Percentiles rank a stretch among this genome's conserved stretches.
Evolutionary conservation across 2,329 filamentous ascomycete genomes (phyloP).

Genomic region (Cladosporium sp.): DNA sequence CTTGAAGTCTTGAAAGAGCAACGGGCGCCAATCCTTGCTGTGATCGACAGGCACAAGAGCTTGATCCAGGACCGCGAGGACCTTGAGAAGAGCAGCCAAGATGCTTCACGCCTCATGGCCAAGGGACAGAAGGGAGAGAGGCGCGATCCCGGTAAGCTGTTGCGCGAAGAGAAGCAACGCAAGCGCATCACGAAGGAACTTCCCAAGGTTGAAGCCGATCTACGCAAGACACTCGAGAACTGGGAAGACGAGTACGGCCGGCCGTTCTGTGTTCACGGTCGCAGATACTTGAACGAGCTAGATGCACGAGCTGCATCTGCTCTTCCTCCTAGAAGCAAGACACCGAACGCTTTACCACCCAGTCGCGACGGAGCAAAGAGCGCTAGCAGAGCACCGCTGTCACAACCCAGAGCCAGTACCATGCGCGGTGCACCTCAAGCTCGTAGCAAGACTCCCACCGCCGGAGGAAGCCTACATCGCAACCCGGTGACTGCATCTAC

Average conservation of each 20-base stretch:
- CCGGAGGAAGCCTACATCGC: conserved; percentile 27
- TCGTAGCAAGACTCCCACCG: conserved; percentile 42
- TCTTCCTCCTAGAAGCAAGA: conserved; percentile 59
- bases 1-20: conserved; percentile 81
- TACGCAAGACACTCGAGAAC: conserved; percentile 72
- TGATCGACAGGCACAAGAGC: conserved; percentile 78
- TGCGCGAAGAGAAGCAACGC: conserved; percentile 97
- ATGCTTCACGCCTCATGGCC: conserved; percentile 87
- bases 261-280: conserved; percentile 87
- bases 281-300: conserved; percentile 84
- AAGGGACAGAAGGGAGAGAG: conserved; percentile 90
- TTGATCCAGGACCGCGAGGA: conserved; percentile 84
- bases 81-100: conserved; percentile 83
- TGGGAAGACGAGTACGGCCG: conserved; percentile 95
- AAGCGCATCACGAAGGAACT: conserved; percentile 96
- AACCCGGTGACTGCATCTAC: conserved; percentile 24
- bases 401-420: conserved; percentile 35
- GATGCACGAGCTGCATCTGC: conserved; percentile 58
- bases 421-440: conserved; percentile 39
- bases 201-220: conserved; percentile 82
- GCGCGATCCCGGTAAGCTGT: conserved; percentile 86
- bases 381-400: conserved; percentile 20
- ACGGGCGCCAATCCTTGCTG: conserved; percentile 73
- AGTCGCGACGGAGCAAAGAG: conserved; percentile 28
- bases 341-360: conserved; percentile 47